phyloP scores from a whole-genome alignment of 805 yeast species.

The Candida montana region DNA sequence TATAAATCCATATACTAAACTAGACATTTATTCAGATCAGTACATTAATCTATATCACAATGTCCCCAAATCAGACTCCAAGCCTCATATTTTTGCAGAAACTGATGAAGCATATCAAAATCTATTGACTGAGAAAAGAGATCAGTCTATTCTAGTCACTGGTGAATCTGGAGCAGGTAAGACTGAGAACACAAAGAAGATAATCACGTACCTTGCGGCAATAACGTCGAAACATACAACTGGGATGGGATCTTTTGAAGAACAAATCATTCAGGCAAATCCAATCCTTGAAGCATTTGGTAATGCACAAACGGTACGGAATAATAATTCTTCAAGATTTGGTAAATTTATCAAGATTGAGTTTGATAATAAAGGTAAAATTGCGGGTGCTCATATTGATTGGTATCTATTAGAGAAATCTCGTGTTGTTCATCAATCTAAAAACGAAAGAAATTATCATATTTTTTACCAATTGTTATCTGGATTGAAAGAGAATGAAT shows the following conservation, averaged over 20 bases:
- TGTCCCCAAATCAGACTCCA: conserved; percentile 37
- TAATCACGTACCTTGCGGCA: conserved; percentile 84
- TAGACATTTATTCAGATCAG: conserved; percentile 65
- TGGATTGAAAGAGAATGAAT: conserved; percentile 52
- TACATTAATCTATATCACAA: conserved; percentile 53
- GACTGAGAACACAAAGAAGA: conserved; percentile 94
- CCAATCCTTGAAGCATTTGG: conserved; percentile 96
- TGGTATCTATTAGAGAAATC: conserved; percentile 94
- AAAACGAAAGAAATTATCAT: conserved; percentile 85
- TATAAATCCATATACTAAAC: conserved; percentile 78
- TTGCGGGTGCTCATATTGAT: conserved; percentile 87
- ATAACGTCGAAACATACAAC: conserved; percentile 42
- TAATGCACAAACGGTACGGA: conserved; percentile 91
- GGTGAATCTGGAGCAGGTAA: conserved; percentile 99
- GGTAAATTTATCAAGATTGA: conserved; percentile 93
- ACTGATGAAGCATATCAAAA: conserved; percentile 83
- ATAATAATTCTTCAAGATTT: conserved; percentile 91
- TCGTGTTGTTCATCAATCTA: conserved; percentile 74
- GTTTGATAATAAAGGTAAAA: conserved; percentile 56
- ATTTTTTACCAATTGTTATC: conserved; percentile 76
- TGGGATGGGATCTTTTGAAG: conserved; percentile 50
- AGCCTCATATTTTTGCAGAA: conserved; percentile 89
- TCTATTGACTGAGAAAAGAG: conserved; percentile 58
- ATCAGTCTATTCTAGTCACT: conserved; percentile 92
- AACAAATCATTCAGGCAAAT: conserved; percentile 85